These are phyloP conservation scores for Thelonectria blattea DNA, from an alignment of 2,329 filamentous ascomycete genomes.

Conservation along the genomic window DNA sequence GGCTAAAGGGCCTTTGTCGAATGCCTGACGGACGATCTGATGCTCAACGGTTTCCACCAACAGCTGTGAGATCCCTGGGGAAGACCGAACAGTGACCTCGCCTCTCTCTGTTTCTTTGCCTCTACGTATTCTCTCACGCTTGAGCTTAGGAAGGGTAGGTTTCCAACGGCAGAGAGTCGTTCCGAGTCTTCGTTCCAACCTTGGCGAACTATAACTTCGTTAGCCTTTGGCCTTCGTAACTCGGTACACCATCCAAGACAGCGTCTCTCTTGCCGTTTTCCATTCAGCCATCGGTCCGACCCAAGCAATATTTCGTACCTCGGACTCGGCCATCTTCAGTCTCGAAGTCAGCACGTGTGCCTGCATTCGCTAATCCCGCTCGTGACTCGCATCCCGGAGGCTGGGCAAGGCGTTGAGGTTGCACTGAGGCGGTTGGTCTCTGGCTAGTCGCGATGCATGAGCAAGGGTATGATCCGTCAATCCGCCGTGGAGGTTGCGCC, in stretches of 20 bases:
- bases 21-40: conserved; percentile 4
- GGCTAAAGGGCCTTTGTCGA: not conserved
- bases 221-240: conserved; percentile 8
- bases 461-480: not conserved
- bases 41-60: not conserved
- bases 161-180: conserved; percentile 4
- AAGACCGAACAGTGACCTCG: not conserved
- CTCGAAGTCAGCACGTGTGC: conserved; percentile 10
- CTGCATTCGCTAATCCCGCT: not conserved
- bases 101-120: not conserved
- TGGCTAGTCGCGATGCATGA: not conserved
- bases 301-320: conserved; percentile 2
- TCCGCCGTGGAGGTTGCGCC: not conserved
- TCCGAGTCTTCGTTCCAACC: conserved; percentile 5
- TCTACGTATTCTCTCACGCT: not conserved
- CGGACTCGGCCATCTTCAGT: conserved; percentile 4
- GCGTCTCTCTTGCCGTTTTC: not conserved
- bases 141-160: not conserved
- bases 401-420: not conserved
- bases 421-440: not conserved
- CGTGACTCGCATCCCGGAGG: no score
- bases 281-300: conserved; percentile 5
- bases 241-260: not conserved
- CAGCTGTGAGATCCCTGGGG: not conserved
- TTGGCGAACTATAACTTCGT: conserved; percentile 9